Base-by-base conservation (phyloP, 805 yeast species). In the Barnettozyma populi region DNA sequence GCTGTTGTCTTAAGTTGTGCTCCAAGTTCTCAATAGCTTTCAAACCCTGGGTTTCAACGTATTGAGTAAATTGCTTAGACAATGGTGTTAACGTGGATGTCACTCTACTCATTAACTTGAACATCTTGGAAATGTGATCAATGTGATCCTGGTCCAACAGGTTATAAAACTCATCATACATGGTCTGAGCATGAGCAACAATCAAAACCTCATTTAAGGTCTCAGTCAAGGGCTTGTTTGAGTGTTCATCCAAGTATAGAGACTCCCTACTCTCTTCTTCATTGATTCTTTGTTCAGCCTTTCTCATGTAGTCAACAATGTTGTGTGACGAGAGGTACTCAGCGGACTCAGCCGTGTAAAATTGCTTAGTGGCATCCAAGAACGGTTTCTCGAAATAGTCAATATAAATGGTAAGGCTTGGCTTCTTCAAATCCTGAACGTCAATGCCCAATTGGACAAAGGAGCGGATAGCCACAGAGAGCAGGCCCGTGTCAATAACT, bases 401-500 rank as follows among this genome's bases (percentile, higher is more conserved):
- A 54, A 85, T 80, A 68, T 94, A 94, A 29, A 90, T 90, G 19
- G 82, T 76, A 60, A 90, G 73, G 61, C 87, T 89, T 45, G 88
- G 80, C 61, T 89, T 90, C 68, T 86, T 90, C 64, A 87, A 75
- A 66, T 90, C 97, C 62, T 85, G 90, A 49, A 81, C 82, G 63
- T 94, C 98, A 56, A 95, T 84, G 5, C 99, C 98, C 53, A 94
- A 73, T 40, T 82, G 77, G 11, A 92, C 97, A 70, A 90, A 81
- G 1, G 97, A 90, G 58, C 81, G 84, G 52, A 92, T 86, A 1
- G 94, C 90, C 37, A 78, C 72, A 32, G 86, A 79, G 40, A 94
- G 73, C 44, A 79, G 75, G 43, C 76, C 71, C 37, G 84, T 79
- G 54, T 84, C 82, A 45, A 86, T 85, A 29, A 80, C 76, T 59